Conservation (phyloP, 2,329 filamentous ascomycete genomes). For the Cladosporium sp. region DNA sequence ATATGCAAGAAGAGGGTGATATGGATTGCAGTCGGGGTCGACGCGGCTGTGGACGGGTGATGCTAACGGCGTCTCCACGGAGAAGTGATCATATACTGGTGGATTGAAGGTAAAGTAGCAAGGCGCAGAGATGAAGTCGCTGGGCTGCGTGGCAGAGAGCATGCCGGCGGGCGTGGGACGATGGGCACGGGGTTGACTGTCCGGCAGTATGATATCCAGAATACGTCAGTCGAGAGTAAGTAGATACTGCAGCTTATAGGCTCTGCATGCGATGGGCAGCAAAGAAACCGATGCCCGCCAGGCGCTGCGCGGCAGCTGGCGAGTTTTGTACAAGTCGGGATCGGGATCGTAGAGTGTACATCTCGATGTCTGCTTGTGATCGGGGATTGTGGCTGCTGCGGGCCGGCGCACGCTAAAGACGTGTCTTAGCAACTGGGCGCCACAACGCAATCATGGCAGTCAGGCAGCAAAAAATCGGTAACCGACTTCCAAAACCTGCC, state of each 20-base stretch:
- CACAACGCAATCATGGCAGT: neutral
- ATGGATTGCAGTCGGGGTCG: constrained; percentile 6
- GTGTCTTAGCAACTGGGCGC: neutral
- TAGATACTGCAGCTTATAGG: neutral
- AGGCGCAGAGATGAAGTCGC: neutral
- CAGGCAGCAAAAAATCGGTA: neutral
- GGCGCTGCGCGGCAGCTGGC: neutral
- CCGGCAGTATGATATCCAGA: neutral
- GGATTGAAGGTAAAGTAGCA: constrained; percentile 19
- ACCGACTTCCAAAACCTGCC: constrained; percentile 1
- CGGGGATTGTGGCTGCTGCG: constrained; percentile 1
- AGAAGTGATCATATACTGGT: constrained; percentile 15
- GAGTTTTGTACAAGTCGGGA: neutral
- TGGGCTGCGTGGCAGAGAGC: neutral
- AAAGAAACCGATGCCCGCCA: neutral
- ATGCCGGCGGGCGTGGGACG: neutral
- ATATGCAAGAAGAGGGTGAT: constrained; percentile 23
- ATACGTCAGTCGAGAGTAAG: neutral
- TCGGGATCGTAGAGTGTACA: constrained; percentile 1
- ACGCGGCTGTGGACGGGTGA: constrained; percentile 14
- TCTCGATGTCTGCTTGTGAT: neutral
- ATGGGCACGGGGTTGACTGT: neutral
- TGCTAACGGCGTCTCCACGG: constrained; percentile 17
- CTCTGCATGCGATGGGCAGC: neutral
- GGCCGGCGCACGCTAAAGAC: neutral